Evolutionary conservation across 345 rosid genomes (phyloP).

Genomic region (Populus euphratica): DNA sequence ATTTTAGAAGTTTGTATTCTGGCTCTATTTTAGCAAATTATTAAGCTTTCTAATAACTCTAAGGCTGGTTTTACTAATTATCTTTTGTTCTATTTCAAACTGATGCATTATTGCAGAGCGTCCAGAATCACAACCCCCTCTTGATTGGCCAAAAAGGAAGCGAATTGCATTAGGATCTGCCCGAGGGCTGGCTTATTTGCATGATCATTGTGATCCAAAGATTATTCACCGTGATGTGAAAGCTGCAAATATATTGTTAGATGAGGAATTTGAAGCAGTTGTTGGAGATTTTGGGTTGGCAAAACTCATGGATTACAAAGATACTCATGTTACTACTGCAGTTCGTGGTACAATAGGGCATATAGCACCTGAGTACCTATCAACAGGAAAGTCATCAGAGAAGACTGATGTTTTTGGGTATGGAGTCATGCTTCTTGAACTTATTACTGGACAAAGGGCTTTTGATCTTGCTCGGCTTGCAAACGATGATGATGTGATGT

Average conservation of each 20-base stretch:
- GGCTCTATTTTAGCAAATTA: background rate
- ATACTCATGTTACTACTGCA: conserved; percentile 89
- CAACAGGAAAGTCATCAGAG: conserved; percentile 87
- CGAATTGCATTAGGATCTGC: conserved; percentile 81
- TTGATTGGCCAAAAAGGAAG: conserved; percentile 68
- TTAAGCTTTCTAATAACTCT: background rate
- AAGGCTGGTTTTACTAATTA: background rate
- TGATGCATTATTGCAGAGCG: conserved; percentile 46
- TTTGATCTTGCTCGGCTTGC: conserved; percentile 96
- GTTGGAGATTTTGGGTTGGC: conserved; percentile 97
- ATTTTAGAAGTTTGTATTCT: background rate
- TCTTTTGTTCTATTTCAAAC: conserved; percentile 7
- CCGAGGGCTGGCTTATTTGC: conserved; percentile 87
- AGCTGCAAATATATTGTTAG: conserved; percentile 91
- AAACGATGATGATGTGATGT: conserved; percentile 88
- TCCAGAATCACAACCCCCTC: conserved; percentile 42
- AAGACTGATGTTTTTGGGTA: conserved; percentile 98
- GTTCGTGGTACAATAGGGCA: conserved; percentile 99
- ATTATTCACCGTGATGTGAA: conserved; percentile 96
- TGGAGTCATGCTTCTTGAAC: conserved; percentile 98
- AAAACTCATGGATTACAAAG: conserved; percentile 85
- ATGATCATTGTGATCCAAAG: conserved; percentile 89
- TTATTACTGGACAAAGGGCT: conserved; percentile 90
- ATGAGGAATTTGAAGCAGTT: conserved; percentile 90
- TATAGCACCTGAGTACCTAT: conserved; percentile 92